Conservation (phyloP, 371 early-diverging fungal genomes). For the Rhizomucor miehei region DNA sequence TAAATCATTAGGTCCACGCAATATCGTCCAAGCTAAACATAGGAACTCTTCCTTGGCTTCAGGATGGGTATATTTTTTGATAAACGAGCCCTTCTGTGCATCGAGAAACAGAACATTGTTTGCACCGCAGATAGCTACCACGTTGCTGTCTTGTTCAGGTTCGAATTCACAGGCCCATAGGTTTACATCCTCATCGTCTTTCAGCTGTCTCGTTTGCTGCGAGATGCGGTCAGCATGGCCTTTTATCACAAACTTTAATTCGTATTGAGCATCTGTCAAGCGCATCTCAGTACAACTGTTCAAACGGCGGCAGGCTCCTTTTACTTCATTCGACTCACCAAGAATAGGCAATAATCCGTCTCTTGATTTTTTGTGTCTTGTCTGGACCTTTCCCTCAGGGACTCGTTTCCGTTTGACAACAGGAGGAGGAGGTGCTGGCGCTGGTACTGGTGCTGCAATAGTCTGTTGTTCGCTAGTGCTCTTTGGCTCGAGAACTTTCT, state of each 20-base stretch:
- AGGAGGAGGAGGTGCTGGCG: too few species aligned
- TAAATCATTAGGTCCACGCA: slow-evolving; percentile 13
- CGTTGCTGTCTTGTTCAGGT: slow-evolving; percentile 10
- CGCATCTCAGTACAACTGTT: too few species aligned
- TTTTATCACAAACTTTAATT: slow-evolving; percentile 4
- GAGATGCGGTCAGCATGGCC: slow-evolving; percentile 6
- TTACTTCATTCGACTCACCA: too few species aligned
- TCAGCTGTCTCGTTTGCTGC: slow-evolving; percentile 9
- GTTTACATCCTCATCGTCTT: slow-evolving; percentile 13
- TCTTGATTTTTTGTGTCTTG: too few species aligned
- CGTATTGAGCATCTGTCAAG: slow-evolving; percentile 2
- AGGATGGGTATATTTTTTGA: slow-evolving; percentile 56
- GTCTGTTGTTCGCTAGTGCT: too few species aligned
- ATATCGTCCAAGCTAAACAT: slow-evolving; percentile 53
- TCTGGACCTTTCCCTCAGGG: too few species aligned
- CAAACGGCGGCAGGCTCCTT: too few species aligned
- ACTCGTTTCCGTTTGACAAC: too few species aligned
- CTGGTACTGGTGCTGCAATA: too few species aligned
- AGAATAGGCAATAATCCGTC: too few species aligned
- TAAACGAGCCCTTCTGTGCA: slow-evolving; percentile 38
- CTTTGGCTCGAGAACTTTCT: too few species aligned
- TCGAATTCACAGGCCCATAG: slow-evolving; percentile 48
- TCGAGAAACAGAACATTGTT: slow-evolving; percentile 51
- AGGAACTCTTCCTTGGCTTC: slow-evolving; percentile 53
- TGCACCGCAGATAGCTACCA: slow-evolving; percentile 47